Percentiles rank a stretch among this genome's conserved stretches.
Conservation (phyloP, 2,329 filamentous ascomycete species). For the Podosphaera aphanis region DNA sequence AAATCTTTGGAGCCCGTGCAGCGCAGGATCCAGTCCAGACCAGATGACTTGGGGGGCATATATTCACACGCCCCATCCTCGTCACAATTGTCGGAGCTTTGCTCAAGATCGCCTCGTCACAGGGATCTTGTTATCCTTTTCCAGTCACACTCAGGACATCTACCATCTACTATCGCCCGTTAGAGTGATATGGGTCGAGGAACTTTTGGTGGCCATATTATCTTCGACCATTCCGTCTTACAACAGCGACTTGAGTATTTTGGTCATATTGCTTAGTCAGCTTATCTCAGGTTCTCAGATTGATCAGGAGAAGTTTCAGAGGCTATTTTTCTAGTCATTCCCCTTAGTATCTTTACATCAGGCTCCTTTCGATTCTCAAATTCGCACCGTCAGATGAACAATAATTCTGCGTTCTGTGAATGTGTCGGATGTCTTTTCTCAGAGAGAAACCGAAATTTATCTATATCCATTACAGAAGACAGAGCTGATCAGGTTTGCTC, state of each 20-base stretch:
- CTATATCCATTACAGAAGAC: neutral
- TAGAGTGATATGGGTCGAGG: neutral
- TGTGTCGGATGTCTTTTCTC: neutral
- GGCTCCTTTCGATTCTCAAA: neutral
- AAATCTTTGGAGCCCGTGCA: neutral
- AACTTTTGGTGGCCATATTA: neutral
- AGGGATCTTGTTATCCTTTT: neutral
- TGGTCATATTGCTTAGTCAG: neutral
- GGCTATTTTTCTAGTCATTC: neutral
- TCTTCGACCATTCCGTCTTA: neutral
- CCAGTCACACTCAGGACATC: too few species aligned
- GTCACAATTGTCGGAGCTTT: neutral
- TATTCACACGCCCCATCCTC: neutral
- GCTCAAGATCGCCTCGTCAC: neutral
- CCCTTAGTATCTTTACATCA: neutral
- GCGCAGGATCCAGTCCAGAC: neutral
- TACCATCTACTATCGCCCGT: neutral
- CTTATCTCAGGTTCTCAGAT: neutral
- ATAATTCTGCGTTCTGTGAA: neutral
- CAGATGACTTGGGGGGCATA: neutral
- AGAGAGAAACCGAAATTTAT: neutral
- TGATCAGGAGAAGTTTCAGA: neutral
- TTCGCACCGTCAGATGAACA: neutral
- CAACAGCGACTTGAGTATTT: neutral
- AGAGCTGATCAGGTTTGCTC: neutral